Percentiles rank a stretch among this genome's conserved stretches.
phyloP scores from a whole-genome alignment of 805 yeast genomes.

The Torulaspora gathmanii region DNA sequence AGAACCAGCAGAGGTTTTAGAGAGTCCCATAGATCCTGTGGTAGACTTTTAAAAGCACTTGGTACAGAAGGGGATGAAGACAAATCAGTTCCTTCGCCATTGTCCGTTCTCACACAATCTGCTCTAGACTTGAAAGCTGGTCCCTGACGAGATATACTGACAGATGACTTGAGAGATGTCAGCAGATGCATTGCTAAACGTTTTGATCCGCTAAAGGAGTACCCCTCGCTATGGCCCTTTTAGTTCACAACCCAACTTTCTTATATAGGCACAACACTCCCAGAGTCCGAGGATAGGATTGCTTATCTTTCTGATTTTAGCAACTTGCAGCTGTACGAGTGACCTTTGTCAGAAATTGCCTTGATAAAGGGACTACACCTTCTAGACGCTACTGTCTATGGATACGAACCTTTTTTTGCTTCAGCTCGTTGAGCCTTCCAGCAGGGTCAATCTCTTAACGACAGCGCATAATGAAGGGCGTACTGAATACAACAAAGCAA shows the following conservation, averaged over 20 bases:
- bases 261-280: neutral
- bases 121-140: neutral
- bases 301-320: neutral
- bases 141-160: constrained; percentile 5
- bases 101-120: neutral
- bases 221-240: neutral
- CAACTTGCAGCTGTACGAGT: neutral
- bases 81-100: neutral
- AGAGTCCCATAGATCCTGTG: constrained; percentile 10
- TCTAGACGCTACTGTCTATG: neutral
- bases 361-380: neutral
- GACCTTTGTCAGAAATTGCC: neutral
- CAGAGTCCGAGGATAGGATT: neutral
- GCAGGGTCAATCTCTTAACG: constrained; percentile 1
- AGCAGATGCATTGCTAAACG: constrained; percentile 2
- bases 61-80: neutral
- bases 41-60: constrained; percentile 13
- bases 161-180: constrained; percentile 6
- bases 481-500: neutral
- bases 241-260: neutral
- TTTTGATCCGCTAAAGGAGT: too few species aligned
- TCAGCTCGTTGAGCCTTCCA: constrained; percentile 1
- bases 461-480: constrained; percentile 1
- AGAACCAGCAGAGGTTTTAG: constrained; percentile 17
- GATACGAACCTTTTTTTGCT: neutral